These are phyloP conservation scores for Yamadazyma blattariae DNA, from an alignment of 1,139 yeast species.

Conservation along the genomic window DNA sequence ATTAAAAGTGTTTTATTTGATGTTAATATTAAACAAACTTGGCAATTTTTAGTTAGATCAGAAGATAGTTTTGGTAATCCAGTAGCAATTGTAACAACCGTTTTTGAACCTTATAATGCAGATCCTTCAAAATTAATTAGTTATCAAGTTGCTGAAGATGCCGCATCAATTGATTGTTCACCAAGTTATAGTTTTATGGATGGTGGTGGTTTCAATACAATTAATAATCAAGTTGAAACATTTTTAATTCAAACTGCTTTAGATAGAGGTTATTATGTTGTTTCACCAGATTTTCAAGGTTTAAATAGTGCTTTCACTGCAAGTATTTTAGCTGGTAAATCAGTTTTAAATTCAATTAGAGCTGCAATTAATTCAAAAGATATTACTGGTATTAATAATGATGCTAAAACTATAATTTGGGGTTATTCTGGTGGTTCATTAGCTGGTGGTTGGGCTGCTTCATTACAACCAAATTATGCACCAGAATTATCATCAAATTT, in stretches of 20 bases:
- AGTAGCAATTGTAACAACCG: slow-evolving; percentile 28
- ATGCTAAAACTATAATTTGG: slow-evolving; percentile 30
- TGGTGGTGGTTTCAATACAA: slow-evolving; percentile 18
- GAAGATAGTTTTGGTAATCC: slow-evolving; percentile 29
- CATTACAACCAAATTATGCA: slow-evolving; percentile 32
- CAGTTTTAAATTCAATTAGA: slow-evolving; percentile 28
- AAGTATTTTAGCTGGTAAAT: slow-evolving; percentile 30
- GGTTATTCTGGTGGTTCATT: slow-evolving; percentile 43
- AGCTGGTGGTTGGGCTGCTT: slow-evolving; percentile 39
- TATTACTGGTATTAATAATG: slow-evolving; percentile 24
- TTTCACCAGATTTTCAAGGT: slow-evolving; percentile 35
- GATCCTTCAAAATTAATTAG: slow-evolving; percentile 26
- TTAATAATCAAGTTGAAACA: slow-evolving; percentile 24
- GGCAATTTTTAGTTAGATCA: slow-evolving; percentile 34
- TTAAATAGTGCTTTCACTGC: slow-evolving; percentile 29
- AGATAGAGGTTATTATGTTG: slow-evolving; percentile 28
- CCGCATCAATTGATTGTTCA: slow-evolving; percentile 27
- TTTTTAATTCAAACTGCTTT: slow-evolving; percentile 23
- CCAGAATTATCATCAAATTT: slow-evolving; percentile 25
- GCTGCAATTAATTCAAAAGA: slow-evolving; percentile 24
- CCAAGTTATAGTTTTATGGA: slow-evolving; percentile 29
- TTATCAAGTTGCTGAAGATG: slow-evolving; percentile 33
- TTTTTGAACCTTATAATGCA: slow-evolving; percentile 30
- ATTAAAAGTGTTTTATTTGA: slow-evolving; percentile 16
- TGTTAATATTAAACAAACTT: slow-evolving; percentile 22